phyloP scores from a whole-genome alignment of 805 yeast genomes.

The Clavispora vitiphila region DNA sequence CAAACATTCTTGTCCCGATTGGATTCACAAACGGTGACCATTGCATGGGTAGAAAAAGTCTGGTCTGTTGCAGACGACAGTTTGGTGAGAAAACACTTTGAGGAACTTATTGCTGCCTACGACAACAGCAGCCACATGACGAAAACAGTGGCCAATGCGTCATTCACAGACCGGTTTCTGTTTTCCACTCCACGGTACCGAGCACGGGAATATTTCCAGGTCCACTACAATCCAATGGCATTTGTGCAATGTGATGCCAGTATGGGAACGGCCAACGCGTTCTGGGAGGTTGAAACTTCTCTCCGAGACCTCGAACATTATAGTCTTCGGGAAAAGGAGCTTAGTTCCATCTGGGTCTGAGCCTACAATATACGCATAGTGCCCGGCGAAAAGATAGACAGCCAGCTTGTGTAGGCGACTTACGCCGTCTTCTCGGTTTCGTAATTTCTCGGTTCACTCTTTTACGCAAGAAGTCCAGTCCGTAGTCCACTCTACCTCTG shows the following conservation, averaged over 20 bases:
- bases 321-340: conserved; percentile 13
- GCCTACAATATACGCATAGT: too few relatives aligned
- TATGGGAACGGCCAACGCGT: conserved; percentile 4
- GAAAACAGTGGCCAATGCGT: not conserved
- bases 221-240: not conserved
- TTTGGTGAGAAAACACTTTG: conserved; percentile 16
- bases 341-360: conserved; percentile 18
- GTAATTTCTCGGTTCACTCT: too few relatives aligned
- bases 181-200: conserved; percentile 6
- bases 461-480: too few relatives aligned
- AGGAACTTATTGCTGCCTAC: conserved; percentile 1
- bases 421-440: too few relatives aligned
- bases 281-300: conserved; percentile 26
- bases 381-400: too few relatives aligned
- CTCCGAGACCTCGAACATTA: conserved; percentile 28
- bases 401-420: too few relatives aligned
- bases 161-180: not conserved
- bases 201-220: conserved; percentile 3
- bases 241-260: not conserved
- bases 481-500: too few relatives aligned
- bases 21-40: not conserved
- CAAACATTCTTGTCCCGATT: not conserved
- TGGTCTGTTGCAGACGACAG: conserved; percentile 30
- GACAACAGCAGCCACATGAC: not conserved
- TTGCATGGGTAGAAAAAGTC: conserved; percentile 20